phyloP scores from a whole-genome alignment of 2,329 filamentous ascomycete species.

The Diaporthe sp. region DNA sequence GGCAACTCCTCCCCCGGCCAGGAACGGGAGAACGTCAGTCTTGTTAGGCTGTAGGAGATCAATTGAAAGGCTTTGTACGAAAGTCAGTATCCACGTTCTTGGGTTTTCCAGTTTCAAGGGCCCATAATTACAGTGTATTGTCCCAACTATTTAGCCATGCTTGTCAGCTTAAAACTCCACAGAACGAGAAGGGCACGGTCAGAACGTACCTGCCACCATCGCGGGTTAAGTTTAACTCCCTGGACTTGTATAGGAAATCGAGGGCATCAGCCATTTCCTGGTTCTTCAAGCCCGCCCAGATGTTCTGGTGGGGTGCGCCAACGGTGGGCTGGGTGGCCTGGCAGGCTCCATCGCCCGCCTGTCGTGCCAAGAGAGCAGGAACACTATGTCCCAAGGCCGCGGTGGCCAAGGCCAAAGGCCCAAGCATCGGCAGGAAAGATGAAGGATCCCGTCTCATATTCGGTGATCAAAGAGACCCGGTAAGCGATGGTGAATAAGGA shows the following conservation, averaged over 20 bases:
- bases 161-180: background rate
- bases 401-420: background rate
- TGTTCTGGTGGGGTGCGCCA: background rate
- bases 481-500: background rate
- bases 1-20: background rate
- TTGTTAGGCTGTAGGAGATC: conserved; percentile 17
- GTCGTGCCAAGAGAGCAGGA: background rate
- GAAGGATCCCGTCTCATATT: background rate
- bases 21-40: conserved; percentile 7
- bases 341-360: background rate
- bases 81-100: background rate
- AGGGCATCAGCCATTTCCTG: conserved; percentile 13
- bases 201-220: conserved; percentile 8
- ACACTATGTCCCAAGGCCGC: background rate
- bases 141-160: background rate
- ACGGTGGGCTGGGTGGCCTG: conserved; percentile 12
- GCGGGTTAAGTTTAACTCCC: conserved; percentile 3
- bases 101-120: too few species aligned
- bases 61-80: background rate
- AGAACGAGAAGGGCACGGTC: background rate
- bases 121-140: background rate
- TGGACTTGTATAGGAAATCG: background rate
- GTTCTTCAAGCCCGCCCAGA: conserved; percentile 10
- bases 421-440: background rate
- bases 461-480: background rate